Evolutionary conservation across 805 yeast genomes (phyloP), one percentile per base, ranked within the genome.

Genomic region (Zygosaccharomyces gambellarensis): DNA sequence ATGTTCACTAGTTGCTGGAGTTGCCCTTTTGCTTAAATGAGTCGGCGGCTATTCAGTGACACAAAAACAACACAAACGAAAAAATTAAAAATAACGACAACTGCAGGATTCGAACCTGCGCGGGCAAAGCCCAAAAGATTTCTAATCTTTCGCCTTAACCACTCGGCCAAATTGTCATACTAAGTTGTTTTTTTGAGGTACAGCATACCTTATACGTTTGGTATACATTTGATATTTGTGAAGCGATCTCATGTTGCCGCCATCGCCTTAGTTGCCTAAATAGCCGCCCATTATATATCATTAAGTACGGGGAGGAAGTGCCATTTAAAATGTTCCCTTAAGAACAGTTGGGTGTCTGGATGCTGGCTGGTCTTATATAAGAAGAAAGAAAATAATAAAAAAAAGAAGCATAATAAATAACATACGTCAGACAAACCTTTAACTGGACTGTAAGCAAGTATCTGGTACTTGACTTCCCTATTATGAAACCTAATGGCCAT

Each of bases 21-120:
- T 17, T 17, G 17, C 2, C 17, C 17, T 17, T 11, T 5, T 17
- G 11, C 10, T 34, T 34, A 14, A 34, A 34, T 34, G 5, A 5
- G 9, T 34, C 38, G 10, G 38, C 38, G 38, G 38, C 21, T 34
- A 34, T 14, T 34, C 14, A 17, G 9, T 14, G 22, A 17, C 38
- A 34, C 38, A 34, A 34, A 34, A 12, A 31, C 19, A 14, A 30
- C 12, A n/a, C 17, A 17, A 2, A 29, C 21, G 14, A 31, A 12
- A 27, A 9, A 5, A 32, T 40, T 66, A 69, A 67, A 68, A 64
- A 67, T 67, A 62, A 53, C 81, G 82, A 78, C 82, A 77, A 73
- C 81, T 74, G 81, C 82, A 78, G 82, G 82, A 78, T 67, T 78
- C 80, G 82, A 78, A 77, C 77, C 77, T 73, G 76, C 75, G 77